Base-by-base conservation (phyloP, 306 rosid species). In the Dryas alaskensis region DNA sequence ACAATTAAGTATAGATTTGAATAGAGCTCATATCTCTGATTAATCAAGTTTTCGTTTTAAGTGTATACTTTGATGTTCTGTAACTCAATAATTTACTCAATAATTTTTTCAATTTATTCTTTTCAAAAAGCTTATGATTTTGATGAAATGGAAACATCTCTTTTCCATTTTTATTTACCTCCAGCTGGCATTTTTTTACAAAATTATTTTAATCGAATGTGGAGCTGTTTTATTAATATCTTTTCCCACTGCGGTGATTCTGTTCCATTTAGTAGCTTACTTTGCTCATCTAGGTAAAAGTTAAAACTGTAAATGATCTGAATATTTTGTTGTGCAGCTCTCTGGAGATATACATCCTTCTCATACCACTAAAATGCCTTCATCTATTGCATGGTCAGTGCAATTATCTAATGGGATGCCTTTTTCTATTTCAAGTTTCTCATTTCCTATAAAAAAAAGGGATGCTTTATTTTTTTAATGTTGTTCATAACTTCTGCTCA, bases 331-430 rank as follows among this genome's bases (percentile, higher is more conserved):
- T 79, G 79, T 82, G 83, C 87, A 93, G 98, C 80, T 89, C 62
- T 72, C 78, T 25, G 96, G 96, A 76, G 81, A 81, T 83, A 84
- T 88, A 73, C 63, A 59, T 80, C 84, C 90, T 64, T 85, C 89
- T 75, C 82, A 81, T 58, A 86, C 89, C 37, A 82, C 83, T 63
- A 84, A 77, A 76, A 81, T 93, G 96, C 93, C 96, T 79, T 89
- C 97, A 13, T 87, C 98, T 72, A 86, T 93, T 77, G 88, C 92
- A 43, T 17, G 96, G 98, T 91, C 25, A 72, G 89, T 81, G 60
- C 17, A 74, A 46, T 31, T 62, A 12, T 69, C 53, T 53, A n/a
- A 51, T 43, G 7, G 13, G 55, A 7, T 74, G 8, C 31, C 22
- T 60, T 31, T 48, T 3, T 37, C 37, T 31, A 31, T 31, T 31